A percentile compares a stretch with the other conserved stretches of the same genome.
Conservation (phyloP, 768 basidiomycete genomes). For the Suillus spraguei region DNA sequence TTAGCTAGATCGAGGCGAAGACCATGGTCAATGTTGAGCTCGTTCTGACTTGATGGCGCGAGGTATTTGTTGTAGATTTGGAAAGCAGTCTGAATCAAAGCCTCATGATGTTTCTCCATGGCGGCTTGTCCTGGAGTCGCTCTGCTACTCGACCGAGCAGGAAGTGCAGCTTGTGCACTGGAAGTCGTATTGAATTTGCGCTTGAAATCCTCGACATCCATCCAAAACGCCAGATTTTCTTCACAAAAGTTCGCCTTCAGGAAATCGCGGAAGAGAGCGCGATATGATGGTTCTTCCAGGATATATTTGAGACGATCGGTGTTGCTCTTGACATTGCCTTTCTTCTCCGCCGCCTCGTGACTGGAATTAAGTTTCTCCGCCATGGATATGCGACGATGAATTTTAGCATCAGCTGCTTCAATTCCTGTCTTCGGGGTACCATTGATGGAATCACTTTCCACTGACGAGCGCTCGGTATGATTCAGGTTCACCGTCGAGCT, state of each 20-base stretch:
- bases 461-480: constrained; percentile 58
- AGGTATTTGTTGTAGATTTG: constrained; percentile 94
- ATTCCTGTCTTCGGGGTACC: constrained; percentile 25
- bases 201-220: constrained; percentile 97
- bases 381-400: constrained; percentile 78
- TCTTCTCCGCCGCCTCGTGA: constrained; percentile 56
- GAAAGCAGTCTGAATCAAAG: constrained; percentile 92
- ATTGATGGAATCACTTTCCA: constrained; percentile 42
- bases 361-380: constrained; percentile 69
- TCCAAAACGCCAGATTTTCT: constrained; percentile 96
- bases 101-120: constrained; percentile 97
- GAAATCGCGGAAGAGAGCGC: constrained; percentile 93
- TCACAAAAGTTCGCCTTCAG: constrained; percentile 95
- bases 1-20: constrained; percentile 92
- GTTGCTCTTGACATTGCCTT: constrained; percentile 81
- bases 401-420: constrained; percentile 56
- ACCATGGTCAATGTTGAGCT: constrained; percentile 98
- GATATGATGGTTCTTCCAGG: constrained; percentile 87
- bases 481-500: constrained; percentile 66
- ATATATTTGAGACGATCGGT: constrained; percentile 90
- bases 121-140: constrained; percentile 77
- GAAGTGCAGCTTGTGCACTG: constrained; percentile 69
- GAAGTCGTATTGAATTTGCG: constrained; percentile 95
- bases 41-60: constrained; percentile 92
- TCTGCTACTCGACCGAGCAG: constrained; percentile 40